Percentiles rank a stretch among this genome's conserved stretches.
Conservation (phyloP, 192 early-diverging fungal species). For the Backusella parvicylindrica region DNA sequence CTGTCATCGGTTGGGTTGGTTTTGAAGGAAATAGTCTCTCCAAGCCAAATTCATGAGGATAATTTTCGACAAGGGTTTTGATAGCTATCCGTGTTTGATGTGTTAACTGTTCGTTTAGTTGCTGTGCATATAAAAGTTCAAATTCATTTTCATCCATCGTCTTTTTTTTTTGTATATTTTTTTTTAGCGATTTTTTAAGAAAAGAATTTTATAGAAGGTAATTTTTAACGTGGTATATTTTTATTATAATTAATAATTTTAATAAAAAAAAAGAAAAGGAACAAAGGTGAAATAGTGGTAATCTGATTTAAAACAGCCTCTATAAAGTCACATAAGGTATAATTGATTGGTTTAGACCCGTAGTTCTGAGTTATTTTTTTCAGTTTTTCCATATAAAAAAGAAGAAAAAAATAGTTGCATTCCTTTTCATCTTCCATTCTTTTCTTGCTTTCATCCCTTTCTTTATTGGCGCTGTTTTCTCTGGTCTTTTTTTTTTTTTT, state of each 20-base stretch:
- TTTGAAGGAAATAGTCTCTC: slow-evolving; percentile 9
- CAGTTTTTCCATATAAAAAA: background rate
- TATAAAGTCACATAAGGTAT: background rate
- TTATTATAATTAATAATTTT: background rate
- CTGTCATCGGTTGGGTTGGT: background rate
- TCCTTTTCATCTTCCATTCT: background rate
- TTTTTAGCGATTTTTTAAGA: too few species aligned
- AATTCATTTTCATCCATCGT: slow-evolving; percentile 25
- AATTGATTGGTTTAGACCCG: background rate
- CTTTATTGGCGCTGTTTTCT: background rate
- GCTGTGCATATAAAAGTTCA: slow-evolving; percentile 15
- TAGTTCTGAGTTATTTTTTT: background rate
- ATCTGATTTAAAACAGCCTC: background rate
- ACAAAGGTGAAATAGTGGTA: background rate
- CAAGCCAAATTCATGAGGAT: slow-evolving; percentile 32
- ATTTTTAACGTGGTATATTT: background rate
- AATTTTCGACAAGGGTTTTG: slow-evolving; percentile 7
- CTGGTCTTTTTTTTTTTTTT: background rate
- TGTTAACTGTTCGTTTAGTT: slow-evolving; percentile 18
- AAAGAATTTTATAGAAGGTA: background rate
- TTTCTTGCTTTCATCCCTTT: background rate
- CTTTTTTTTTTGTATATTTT: background rate
- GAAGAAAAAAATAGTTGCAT: background rate
- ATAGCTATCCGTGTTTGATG: slow-evolving; percentile 18
- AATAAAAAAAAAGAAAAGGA: background rate